Evolutionary conservation across 208 protist species (phyloP).

Genomic region (Leptomonas seymouri): DNA sequence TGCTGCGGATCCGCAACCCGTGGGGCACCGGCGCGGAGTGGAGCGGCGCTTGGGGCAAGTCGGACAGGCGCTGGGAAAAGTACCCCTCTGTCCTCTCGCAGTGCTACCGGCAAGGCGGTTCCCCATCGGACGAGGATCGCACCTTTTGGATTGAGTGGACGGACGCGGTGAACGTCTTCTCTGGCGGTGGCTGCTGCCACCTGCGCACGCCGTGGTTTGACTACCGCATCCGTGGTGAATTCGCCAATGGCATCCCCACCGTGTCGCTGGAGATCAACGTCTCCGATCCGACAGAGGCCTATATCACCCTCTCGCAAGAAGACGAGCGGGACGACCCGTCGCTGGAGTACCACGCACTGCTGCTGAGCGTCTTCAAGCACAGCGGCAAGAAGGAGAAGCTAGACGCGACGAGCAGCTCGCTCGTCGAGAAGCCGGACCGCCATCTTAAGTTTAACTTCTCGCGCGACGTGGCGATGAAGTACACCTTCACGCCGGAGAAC

Average conservation of each 20-base stretch:
- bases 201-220: constrained; percentile 68
- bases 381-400: constrained; percentile 69
- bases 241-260: constrained; percentile 56
- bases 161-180: constrained; percentile 65
- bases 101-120: constrained; percentile 54
- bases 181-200: constrained; percentile 73
- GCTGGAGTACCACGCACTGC: constrained; percentile 59
- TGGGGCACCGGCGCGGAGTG: constrained; percentile 75
- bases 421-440: constrained; percentile 70
- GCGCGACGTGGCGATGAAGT: constrained; percentile 68
- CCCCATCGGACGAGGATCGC: constrained; percentile 44
- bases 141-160: constrained; percentile 88
- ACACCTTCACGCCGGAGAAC: constrained; percentile 69
- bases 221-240: constrained; percentile 78
- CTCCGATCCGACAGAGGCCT: constrained; percentile 50
- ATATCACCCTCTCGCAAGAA: constrained; percentile 71
- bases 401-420: constrained; percentile 65
- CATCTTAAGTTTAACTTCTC: constrained; percentile 83
- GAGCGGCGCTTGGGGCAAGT: constrained; percentile 64
- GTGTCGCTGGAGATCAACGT: constrained; percentile 74
- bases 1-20: constrained; percentile 78
- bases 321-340: constrained; percentile 62
- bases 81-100: constrained; percentile 50
- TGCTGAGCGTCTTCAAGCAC: constrained; percentile 68
- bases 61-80: constrained; percentile 71